A percentile compares a stretch with the other conserved stretches of the same genome.
These are phyloP conservation scores for Leucocoprinus sp. DNA, from an alignment of 768 basidiomycete genomes.

Conservation along the genomic window DNA sequence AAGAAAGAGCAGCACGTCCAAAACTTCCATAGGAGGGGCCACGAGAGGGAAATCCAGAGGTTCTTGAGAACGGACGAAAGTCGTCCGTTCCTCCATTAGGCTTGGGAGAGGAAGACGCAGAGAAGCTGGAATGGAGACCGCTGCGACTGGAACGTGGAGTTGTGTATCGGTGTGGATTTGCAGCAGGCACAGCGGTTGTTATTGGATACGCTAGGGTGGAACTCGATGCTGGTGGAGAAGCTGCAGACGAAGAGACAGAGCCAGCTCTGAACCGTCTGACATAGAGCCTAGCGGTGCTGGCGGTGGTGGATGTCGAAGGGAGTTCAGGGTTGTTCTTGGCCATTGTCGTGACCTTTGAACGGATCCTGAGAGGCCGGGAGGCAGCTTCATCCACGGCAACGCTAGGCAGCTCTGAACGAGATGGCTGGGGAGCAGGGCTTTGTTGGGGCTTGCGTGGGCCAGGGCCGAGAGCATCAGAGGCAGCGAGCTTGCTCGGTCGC, in stretches of 20 bases:
- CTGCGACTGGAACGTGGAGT: conserved; percentile 24
- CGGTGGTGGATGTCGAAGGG: conserved; percentile 12
- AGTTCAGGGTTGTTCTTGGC: conserved; percentile 26
- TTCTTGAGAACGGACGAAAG: conserved; percentile 10
- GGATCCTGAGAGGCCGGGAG: conserved; percentile 36
- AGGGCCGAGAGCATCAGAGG: conserved; percentile 12
- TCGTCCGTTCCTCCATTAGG: conserved; percentile 10
- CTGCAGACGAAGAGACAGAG: conserved; percentile 30
- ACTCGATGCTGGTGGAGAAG: conserved; percentile 20
- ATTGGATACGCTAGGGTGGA: conserved; percentile 37
- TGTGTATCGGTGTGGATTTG: conserved; percentile 50
- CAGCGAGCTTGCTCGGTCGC: conserved; percentile 21
- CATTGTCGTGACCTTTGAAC: conserved; percentile 51
- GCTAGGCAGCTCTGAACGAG: conserved; percentile 6
- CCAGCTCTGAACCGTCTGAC: conserved; percentile 26
- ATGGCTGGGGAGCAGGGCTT: conserved; percentile 23
- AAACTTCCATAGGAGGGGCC: background rate
- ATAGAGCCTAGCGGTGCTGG: conserved; percentile 13
- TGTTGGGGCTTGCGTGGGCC: conserved; percentile 19
- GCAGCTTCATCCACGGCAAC: conserved; percentile 14
- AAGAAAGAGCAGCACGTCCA: background rate
- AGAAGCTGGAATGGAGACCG: conserved; percentile 23
- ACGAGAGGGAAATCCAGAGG: conserved; percentile 4
- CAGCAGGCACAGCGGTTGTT: conserved; percentile 44
- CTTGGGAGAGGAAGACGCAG: conserved; percentile 13